phyloP scores from a whole-genome alignment of 345 rosid species.

The Brassica incana region DNA sequence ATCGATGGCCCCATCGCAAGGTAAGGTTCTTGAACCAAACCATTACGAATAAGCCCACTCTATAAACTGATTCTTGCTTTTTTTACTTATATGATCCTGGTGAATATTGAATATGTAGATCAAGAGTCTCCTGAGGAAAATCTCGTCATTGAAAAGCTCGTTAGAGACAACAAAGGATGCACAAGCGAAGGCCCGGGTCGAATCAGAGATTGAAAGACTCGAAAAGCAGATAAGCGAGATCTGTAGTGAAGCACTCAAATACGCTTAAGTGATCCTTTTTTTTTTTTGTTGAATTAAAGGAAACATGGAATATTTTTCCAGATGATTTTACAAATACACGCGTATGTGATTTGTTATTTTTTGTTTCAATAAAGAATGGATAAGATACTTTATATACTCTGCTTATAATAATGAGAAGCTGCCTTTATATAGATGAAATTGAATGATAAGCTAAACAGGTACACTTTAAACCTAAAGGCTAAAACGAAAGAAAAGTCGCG shows the following conservation, averaged over 20 bases:
- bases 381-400: not conserved
- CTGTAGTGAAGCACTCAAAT: not conserved
- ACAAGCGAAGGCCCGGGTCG: not conserved
- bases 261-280: not conserved
- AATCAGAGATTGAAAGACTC: not conserved
- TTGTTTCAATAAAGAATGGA: not conserved
- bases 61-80: not conserved
- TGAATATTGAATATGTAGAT: constrained; percentile 12
- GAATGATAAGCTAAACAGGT: not conserved
- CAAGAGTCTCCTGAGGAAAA: not conserved
- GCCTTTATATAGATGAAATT: not conserved
- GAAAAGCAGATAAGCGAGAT: not conserved
- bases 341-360: not conserved
- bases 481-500: too few species aligned
- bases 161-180: not conserved
- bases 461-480: too few species aligned
- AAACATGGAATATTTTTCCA: not conserved
- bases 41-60: not conserved
- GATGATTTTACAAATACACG: not conserved
- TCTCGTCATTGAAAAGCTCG: not conserved
- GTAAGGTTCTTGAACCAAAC: not conserved
- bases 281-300: not conserved
- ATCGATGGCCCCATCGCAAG: constrained; percentile 20
- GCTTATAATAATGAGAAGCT: not conserved
- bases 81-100: not conserved